Conservation (phyloP, 1,284 basidiomycete species). For the Pseudozyma pruni region DNA sequence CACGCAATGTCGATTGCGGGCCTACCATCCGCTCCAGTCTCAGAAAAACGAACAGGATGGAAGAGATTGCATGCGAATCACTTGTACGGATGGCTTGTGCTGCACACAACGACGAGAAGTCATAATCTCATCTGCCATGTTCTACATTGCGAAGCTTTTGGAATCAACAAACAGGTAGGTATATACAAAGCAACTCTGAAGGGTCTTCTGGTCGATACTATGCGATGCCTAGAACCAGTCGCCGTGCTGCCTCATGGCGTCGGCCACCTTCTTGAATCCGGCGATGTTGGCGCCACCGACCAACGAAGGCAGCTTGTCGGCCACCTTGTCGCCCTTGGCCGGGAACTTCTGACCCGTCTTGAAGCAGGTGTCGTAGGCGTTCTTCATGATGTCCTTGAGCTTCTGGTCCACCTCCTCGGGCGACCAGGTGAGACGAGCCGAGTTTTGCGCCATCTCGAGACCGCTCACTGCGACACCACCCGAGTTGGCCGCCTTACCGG, state of each 20-base stretch:
- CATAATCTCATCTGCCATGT: too few species aligned
- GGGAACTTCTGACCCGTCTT: slow-evolving; percentile 75
- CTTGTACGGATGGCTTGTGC: too few species aligned
- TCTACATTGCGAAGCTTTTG: too few species aligned
- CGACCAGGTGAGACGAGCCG: slow-evolving; percentile 75
- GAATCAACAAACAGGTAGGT: not conserved
- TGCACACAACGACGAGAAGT: too few species aligned
- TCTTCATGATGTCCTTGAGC: slow-evolving; percentile 80
- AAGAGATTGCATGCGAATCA: too few species aligned
- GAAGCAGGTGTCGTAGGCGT: slow-evolving; percentile 76
- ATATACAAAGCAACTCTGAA: not conserved
- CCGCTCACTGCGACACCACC: slow-evolving; percentile 73
- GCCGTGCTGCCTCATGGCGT: slow-evolving; percentile 60
- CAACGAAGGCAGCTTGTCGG: slow-evolving; percentile 71
- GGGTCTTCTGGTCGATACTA: too few species aligned
- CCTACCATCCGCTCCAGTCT: too few species aligned
- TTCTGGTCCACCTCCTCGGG: slow-evolving; percentile 77
- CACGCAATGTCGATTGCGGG: too few species aligned
- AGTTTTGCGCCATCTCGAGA: slow-evolving; percentile 80
- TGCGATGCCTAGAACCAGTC: slow-evolving; percentile 58
- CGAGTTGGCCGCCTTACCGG: slow-evolving; percentile 59
- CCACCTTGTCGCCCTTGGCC: slow-evolving; percentile 70
- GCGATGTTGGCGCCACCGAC: slow-evolving; percentile 80
- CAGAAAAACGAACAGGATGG: too few species aligned
- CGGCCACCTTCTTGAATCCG: slow-evolving; percentile 72